Evolutionary conservation across 2,329 filamentous ascomycete species (phyloP), one percentile per base, ranked within the genome.

Genomic region (Nemania sp.): DNA sequence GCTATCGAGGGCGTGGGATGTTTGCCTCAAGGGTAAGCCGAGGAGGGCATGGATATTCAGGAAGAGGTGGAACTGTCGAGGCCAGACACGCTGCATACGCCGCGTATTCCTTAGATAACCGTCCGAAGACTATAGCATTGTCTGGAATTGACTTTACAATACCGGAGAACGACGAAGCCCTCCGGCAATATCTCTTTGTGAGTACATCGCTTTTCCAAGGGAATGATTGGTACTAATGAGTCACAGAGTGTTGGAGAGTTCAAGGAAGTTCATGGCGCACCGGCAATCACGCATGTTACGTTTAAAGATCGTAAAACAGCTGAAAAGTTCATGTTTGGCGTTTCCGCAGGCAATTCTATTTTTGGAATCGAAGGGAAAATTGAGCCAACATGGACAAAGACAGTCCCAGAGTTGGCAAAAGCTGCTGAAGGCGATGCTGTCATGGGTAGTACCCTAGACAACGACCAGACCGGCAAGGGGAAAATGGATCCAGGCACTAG

Each of bases 161-260:
- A 13, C 71, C 83, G 1, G 82, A 83, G 32, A 85, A 85, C 69
- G 87, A 92, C 65, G 90, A 92, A 74, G 80, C 81, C 29, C 77
- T 94, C 45, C 81, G 89, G 63, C 87, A 91, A 68, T 88, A 89
- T 73, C 82, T 94, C 20, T 79, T 91, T 64, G 87, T 89, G 78
- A 75, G 84, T 77, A 51, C 25, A 45, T 13, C 40, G 18, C 46
- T 42, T 42, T 34, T 48, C 42, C 50, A 13, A 61, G 50, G 65
- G n/a, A 17, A 40, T n/a, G 37, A 59, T 21, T 20, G 17, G 18
- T 21, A 65, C 73, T 72, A 70, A 76, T 62, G 63, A 59, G 4
- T 58, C 57, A 15, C 53, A 88, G 86, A 83, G 83, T 62, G 77
- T 88, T 34, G 86, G 86, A 54, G 86, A 88, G 60, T 88, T 87